These are phyloP conservation scores for Metschnikowia sp. DNA, from an alignment of 805 yeast species.

Conservation along the genomic window DNA sequence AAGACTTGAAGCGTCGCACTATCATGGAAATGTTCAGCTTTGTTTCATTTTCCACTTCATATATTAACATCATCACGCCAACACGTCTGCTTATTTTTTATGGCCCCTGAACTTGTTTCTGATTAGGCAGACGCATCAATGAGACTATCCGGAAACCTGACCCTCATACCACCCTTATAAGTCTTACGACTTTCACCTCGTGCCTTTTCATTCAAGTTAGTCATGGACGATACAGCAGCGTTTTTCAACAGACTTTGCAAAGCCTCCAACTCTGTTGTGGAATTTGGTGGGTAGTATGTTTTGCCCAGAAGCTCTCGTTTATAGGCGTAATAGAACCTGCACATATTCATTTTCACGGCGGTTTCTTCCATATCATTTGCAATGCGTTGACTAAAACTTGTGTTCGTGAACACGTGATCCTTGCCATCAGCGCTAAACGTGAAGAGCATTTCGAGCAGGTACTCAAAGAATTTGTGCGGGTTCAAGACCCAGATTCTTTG, in stretches of 20 bases:
- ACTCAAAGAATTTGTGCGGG: conserved; percentile 7
- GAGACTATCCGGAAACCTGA: no score
- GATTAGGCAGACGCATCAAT: no score
- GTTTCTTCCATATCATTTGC: conserved; percentile 9
- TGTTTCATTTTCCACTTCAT: no score
- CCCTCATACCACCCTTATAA: no score
- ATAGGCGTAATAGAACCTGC: conserved; percentile 6
- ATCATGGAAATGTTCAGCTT: no score
- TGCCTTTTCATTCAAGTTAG: no score
- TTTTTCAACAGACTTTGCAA: conserved; percentile 1
- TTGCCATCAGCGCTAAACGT: conserved; percentile 2
- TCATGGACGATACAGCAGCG: not conserved
- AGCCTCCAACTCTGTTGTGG: not conserved
- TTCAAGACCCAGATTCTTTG: conserved; percentile 12
- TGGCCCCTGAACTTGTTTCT: no score
- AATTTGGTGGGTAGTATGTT: not conserved
- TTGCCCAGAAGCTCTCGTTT: conserved; percentile 4
- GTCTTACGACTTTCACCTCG: no score
- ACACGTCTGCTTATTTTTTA: no score
- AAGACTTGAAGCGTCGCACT: no score
- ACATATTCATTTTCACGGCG: conserved; percentile 14
- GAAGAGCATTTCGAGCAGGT: conserved; percentile 8
- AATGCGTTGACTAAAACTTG: conserved; percentile 1
- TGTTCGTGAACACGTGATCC: conserved; percentile 9
- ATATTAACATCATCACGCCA: no score